These are phyloP conservation scores for Lactarius trivialis DNA, from an alignment of 768 basidiomycete species.

Conservation along the genomic window DNA sequence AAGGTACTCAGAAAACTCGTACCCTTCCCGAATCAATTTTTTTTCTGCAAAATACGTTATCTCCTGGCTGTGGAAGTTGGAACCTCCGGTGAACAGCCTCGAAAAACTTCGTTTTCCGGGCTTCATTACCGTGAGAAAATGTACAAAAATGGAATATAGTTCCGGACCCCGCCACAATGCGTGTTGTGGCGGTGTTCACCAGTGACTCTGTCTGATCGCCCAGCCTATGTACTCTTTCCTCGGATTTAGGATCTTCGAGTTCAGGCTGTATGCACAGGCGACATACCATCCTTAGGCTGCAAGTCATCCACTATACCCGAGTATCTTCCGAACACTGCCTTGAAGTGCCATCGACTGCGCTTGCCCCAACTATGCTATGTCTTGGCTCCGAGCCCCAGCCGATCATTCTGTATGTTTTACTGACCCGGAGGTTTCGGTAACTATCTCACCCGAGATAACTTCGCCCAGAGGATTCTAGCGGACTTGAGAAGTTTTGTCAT, in stretches of 20 bases:
- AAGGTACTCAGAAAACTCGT: background rate
- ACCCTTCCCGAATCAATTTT: background rate
- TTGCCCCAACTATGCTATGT: background rate
- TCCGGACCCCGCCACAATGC: conserved; percentile 3
- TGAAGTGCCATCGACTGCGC: conserved; percentile 7
- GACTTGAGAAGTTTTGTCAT: conserved; percentile 8
- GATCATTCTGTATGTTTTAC: background rate
- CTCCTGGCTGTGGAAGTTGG: background rate
- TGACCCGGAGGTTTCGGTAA: conserved; percentile 4
- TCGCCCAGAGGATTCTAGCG: conserved; percentile 9
- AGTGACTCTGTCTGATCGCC: background rate
- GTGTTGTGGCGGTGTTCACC: background rate
- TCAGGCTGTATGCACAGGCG: background rate
- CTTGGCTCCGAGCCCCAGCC: conserved; percentile 8
- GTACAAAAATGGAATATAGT: conserved; percentile 6
- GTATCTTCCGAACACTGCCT: conserved; percentile 12
- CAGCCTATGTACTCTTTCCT: background rate
- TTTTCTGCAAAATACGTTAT: background rate
- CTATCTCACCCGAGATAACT: conserved; percentile 12
- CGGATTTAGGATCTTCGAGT: conserved; percentile 11
- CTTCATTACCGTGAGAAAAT: background rate
- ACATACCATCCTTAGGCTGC: background rate
- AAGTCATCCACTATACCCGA: background rate
- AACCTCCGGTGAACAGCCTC: conserved; percentile 16
- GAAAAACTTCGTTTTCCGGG: conserved; percentile 12